These are phyloP conservation scores for Elongisporangium anandrum DNA, from an alignment of 352 stramenopile genomes.

Conservation along the genomic window DNA sequence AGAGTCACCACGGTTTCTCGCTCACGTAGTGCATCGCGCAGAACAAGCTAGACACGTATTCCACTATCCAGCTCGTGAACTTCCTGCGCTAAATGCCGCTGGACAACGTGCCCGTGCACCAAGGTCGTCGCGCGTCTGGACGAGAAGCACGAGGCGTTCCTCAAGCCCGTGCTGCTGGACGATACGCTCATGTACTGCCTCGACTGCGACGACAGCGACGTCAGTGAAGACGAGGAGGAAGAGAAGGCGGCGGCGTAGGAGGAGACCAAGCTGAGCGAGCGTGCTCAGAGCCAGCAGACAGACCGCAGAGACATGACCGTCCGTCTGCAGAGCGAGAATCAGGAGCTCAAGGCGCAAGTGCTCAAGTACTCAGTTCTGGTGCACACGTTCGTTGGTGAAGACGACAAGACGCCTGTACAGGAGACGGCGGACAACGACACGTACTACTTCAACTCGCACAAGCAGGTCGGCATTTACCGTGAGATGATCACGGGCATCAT, in stretches of 20 bases:
- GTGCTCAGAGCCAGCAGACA: background rate
- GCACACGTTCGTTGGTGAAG: constrained; percentile 60
- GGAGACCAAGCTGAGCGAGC: constrained; percentile 28
- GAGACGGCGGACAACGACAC: constrained; percentile 67
- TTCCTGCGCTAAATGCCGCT: constrained; percentile 51
- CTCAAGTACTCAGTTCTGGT: constrained; percentile 68
- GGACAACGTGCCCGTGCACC: constrained; percentile 23
- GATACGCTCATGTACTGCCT: constrained; percentile 83
- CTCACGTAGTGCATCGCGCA: constrained; percentile 43
- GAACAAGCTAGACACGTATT: constrained; percentile 68
- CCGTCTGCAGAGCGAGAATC: constrained; percentile 54
- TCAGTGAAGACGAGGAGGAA: constrained; percentile 37
- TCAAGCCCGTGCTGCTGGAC: constrained; percentile 66
- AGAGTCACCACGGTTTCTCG: constrained; percentile 64
- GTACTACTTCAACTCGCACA: constrained; percentile 99
- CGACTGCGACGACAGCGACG: constrained; percentile 51
- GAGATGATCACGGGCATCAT: constrained; percentile 90
- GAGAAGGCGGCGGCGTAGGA: constrained; percentile 19
- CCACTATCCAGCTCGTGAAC: constrained; percentile 75
- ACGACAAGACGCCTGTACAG: constrained; percentile 30
- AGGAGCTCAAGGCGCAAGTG: constrained; percentile 70
- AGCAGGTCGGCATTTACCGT: constrained; percentile 97
- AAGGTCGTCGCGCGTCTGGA: constrained; percentile 39
- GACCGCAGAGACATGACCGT: constrained; percentile 21
- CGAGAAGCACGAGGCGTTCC: constrained; percentile 57